These are phyloP conservation scores for Mycena chlorophos DNA, from an alignment of 768 basidiomycete genomes.

Conservation along the genomic window DNA sequence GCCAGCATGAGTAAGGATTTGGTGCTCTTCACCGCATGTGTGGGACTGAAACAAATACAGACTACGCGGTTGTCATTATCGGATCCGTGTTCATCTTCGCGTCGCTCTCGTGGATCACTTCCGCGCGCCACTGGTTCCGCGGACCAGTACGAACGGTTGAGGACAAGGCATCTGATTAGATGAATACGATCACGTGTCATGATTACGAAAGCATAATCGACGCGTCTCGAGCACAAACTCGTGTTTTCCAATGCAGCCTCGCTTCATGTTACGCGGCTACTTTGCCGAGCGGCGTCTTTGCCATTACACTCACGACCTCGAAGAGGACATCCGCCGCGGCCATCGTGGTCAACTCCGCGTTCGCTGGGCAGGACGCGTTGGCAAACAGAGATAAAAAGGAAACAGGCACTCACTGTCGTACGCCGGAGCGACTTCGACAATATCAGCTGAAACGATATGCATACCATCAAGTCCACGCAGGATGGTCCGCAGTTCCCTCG, in stretches of 20 bases:
- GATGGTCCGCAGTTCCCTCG: constrained; percentile 77
- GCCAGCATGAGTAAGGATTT: constrained; percentile 56
- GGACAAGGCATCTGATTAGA: constrained; percentile 19
- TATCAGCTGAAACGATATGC: constrained; percentile 76
- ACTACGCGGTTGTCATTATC: constrained; percentile 69
- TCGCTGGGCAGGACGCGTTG: constrained; percentile 14
- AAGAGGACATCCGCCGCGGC: constrained; percentile 56
- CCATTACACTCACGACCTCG: constrained; percentile 78
- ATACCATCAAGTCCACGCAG: constrained; percentile 74
- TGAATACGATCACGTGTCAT: background rate
- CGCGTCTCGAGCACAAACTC: background rate
- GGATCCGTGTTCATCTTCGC: constrained; percentile 67
- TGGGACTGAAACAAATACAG: constrained; percentile 32
- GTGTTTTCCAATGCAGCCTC: constrained; percentile 8
- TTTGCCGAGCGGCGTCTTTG: constrained; percentile 75
- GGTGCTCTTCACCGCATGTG: constrained; percentile 1
- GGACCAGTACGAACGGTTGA: constrained; percentile 60
- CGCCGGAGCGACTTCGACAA: constrained; percentile 84
- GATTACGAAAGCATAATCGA: constrained; percentile 2
- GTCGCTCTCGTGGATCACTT: constrained; percentile 60
- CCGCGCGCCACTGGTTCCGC: constrained; percentile 70
- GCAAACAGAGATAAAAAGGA: background rate
- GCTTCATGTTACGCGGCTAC: constrained; percentile 23
- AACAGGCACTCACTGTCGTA: constrained; percentile 47
- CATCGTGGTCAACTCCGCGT: constrained; percentile 38